Evolutionary conservation across 768 basidiomycete species (phyloP).

Genomic region (Mrakia blollopis): DNA sequence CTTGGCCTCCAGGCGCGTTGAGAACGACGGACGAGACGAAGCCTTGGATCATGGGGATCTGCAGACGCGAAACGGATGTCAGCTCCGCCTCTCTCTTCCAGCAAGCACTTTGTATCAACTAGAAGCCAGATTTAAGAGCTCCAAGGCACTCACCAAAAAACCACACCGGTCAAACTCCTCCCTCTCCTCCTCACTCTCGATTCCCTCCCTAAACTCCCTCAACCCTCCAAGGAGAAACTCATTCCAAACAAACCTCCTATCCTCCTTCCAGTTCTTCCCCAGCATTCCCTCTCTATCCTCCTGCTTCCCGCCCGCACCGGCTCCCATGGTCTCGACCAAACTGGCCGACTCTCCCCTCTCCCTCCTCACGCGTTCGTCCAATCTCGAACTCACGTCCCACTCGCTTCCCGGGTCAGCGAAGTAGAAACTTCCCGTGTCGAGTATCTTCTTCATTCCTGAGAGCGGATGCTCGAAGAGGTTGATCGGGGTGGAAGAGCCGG

Average conservation of each 20-base stretch:
- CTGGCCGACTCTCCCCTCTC: conserved; percentile 46
- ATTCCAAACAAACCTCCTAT: conserved; percentile 88
- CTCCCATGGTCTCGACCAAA: conserved; percentile 6
- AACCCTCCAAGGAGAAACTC: conserved; percentile 80
- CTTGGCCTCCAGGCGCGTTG: conserved; percentile 64
- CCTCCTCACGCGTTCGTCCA: conserved; percentile 61
- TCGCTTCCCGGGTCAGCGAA: conserved; percentile 65
- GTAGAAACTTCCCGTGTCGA: conserved; percentile 90
- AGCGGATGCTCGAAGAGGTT: conserved; percentile 82
- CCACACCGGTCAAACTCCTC: conserved; percentile 73
- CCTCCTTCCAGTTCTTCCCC: conserved; percentile 55
- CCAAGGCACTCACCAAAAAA: conserved; percentile 61
- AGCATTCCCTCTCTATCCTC: conserved; percentile 37
- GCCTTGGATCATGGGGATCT: conserved; percentile 91
- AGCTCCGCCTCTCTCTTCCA: neutral
- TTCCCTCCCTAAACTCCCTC: conserved; percentile 77
- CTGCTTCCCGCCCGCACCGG: conserved; percentile 39
- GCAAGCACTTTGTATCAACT: too few species aligned
- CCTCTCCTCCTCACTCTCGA: conserved; percentile 57
- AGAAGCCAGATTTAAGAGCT: too few species aligned
- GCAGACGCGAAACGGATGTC: conserved; percentile 29
- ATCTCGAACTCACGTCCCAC: conserved; percentile 85
- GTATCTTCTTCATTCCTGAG: conserved; percentile 76
- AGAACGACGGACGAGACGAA: conserved; percentile 80
- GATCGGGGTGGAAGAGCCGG: conserved; percentile 23